Conservation (phyloP, 2,329 filamentous ascomycete genomes). For the Dissoconium aciculare region DNA sequence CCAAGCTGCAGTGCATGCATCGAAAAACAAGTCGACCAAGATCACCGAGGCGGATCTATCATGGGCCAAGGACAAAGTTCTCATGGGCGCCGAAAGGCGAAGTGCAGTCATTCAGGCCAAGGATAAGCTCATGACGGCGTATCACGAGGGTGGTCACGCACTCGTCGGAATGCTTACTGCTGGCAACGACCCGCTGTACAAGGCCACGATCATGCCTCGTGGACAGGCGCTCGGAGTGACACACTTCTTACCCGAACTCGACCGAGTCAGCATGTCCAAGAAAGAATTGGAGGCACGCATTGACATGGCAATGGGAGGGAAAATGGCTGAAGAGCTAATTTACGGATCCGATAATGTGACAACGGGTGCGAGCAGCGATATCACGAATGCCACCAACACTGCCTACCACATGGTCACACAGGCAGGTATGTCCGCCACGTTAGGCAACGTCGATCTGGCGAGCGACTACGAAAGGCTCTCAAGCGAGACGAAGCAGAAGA, state of each 20-base stretch:
- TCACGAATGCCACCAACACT: constrained; percentile 63
- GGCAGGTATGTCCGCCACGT: constrained; percentile 73
- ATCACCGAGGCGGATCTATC: constrained; percentile 74
- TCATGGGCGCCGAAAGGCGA: constrained; percentile 87
- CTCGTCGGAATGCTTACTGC: constrained; percentile 75
- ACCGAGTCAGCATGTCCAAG: constrained; percentile 80
- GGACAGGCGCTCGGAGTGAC: constrained; percentile 78
- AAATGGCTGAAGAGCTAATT: constrained; percentile 79
- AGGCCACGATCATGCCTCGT: constrained; percentile 90
- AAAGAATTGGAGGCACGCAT: constrained; percentile 69
- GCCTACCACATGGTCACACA: constrained; percentile 80
- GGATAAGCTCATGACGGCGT: constrained; percentile 91
- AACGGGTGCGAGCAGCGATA: constrained; percentile 71
- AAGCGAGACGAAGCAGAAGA: constrained; percentile 68
- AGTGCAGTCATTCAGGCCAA: constrained; percentile 82
- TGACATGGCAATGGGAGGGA: constrained; percentile 69
- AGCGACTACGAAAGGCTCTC: constrained; percentile 70
- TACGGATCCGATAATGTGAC: constrained; percentile 87
- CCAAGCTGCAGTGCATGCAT: constrained; percentile 88
- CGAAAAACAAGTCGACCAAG: constrained; percentile 61
- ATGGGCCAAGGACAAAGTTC: constrained; percentile 95
- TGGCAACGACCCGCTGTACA: constrained; percentile 68
- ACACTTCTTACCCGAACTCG: constrained; percentile 74
- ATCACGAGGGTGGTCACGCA: constrained; percentile 91
- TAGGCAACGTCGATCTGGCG: constrained; percentile 81